These are phyloP conservation scores for Leishmania turanica DNA, from an alignment of 208 protist genomes.

Conservation along the genomic window DNA sequence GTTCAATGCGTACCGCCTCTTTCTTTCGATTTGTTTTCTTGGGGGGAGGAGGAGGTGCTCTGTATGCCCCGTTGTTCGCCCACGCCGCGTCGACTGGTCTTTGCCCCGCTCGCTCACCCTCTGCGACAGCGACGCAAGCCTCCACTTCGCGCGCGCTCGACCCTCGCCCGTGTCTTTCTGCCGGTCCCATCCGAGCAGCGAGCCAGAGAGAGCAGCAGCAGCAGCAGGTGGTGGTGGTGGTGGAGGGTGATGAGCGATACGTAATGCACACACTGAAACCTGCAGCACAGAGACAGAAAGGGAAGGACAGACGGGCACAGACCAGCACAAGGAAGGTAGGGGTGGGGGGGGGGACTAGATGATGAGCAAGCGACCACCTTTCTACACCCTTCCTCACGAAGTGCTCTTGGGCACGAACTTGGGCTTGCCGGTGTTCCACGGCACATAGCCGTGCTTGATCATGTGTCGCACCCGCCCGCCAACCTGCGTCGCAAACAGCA, in stretches of 20 bases:
- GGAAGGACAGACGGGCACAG: not conserved
- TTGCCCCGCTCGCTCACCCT: not conserved
- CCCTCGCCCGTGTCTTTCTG: not conserved
- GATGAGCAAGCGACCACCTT: not conserved
- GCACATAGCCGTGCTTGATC: constrained; percentile 96
- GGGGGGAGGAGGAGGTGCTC: too few relatives aligned
- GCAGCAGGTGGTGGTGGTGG: not conserved
- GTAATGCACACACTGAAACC: not conserved
- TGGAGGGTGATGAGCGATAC: not conserved
- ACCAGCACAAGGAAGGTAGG: too few relatives aligned
- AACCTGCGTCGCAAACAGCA: constrained; percentile 95
- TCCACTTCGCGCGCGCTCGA: not conserved
- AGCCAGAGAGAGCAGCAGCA: not conserved
- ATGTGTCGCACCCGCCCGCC: constrained; percentile 97
- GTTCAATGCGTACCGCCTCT: not conserved
- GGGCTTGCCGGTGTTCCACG: constrained; percentile 83
- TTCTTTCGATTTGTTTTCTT: too few relatives aligned
- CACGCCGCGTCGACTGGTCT: not conserved
- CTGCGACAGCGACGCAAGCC: not conserved
- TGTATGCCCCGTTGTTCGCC: too few relatives aligned
- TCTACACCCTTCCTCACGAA: not conserved
- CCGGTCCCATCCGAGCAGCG: not conserved
- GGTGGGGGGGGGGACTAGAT: not conserved
- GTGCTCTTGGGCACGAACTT: constrained; percentile 84
- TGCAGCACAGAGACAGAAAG: not conserved